A percentile compares a stretch with the other conserved stretches of the same genome.
Conservation (phyloP, 768 basidiomycete genomes). For the Antrodiella citrinella region DNA sequence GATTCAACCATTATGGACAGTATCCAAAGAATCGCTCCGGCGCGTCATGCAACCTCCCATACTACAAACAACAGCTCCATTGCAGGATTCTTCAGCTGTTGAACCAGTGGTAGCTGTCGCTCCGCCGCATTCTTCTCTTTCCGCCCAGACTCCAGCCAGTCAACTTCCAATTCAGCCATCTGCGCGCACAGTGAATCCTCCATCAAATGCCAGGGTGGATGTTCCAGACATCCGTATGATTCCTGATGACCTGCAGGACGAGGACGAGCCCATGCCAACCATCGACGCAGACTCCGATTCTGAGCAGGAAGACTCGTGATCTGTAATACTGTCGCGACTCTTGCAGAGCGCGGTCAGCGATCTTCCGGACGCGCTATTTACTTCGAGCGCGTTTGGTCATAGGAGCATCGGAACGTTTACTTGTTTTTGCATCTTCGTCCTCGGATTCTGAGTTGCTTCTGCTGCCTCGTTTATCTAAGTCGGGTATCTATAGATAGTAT, state of each 20-base stretch:
- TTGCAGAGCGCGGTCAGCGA: background rate
- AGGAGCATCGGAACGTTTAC: background rate
- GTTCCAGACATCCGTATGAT: background rate
- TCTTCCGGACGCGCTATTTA: background rate
- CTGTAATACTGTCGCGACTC: background rate
- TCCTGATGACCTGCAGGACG: slow-evolving; percentile 34
- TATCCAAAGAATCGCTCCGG: no score
- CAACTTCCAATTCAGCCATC: background rate
- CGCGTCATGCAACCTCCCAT: background rate
- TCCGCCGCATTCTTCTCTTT: no score
- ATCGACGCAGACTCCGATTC: slow-evolving; percentile 80
- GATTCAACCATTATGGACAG: no score
- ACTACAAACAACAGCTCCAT: background rate
- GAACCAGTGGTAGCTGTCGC: no score
- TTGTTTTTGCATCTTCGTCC: slow-evolving; percentile 22
- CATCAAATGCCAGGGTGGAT: background rate
- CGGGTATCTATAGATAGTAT: no score
- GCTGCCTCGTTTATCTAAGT: no score
- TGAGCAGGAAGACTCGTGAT: slow-evolving; percentile 39
- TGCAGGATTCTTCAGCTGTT: background rate
- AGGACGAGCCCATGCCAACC: slow-evolving; percentile 67
- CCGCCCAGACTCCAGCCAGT: background rate
- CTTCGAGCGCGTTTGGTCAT: background rate
- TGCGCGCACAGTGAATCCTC: background rate
- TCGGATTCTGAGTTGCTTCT: slow-evolving; percentile 31